Evolutionary conservation across 2,329 filamentous ascomycete genomes (phyloP), one percentile per base, ranked within the genome.

Genomic region (Fusarium heterosporum): DNA sequence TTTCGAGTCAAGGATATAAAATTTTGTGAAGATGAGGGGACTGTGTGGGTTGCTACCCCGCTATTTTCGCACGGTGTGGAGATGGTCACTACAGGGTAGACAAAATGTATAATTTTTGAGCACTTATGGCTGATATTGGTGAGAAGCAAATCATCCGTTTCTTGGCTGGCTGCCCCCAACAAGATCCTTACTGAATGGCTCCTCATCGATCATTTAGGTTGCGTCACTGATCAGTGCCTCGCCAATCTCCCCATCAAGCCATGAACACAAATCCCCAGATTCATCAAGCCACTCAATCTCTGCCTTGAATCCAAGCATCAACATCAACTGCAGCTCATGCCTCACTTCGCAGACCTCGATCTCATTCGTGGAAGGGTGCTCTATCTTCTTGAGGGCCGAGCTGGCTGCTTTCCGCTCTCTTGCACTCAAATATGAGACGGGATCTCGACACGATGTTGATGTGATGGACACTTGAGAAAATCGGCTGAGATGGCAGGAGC

Each of bases 201-300:
- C 3, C 6, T n/a, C 9, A 7, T 8, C 4, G n/a, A 17, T 2
- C 1, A 10, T 6, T 41, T 9, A 57, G 14, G 17, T 3, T 10
- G 16, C 8, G 7, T 50, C 51, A 16, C 59, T 49, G 6, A 49
- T 57, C 6, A 68, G 51, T 26, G 60, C 46, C 17, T 54, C 34
- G 1, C 54, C 55, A 9, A 87, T 74, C 48, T 79, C 77, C 3
- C 65, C 51, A 47, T 88, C 80, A 5, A 89, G 74, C 85, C 86
- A 89, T 0, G 66, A 32, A 0, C 78, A 76, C 7, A 88, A 70
- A 47, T 84, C 78, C 1, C 86, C 85, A 10, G 78, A 78, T 5
- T 85, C 80, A 54, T 91, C 89, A 8, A 92, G 77, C 17, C 88
- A 84, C 72, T 96, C 91, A 49, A 95, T 92, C 73, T 96, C 92